Base-by-base conservation (phyloP, 345 rosid genomes). In the Sisymbrium irio region DNA sequence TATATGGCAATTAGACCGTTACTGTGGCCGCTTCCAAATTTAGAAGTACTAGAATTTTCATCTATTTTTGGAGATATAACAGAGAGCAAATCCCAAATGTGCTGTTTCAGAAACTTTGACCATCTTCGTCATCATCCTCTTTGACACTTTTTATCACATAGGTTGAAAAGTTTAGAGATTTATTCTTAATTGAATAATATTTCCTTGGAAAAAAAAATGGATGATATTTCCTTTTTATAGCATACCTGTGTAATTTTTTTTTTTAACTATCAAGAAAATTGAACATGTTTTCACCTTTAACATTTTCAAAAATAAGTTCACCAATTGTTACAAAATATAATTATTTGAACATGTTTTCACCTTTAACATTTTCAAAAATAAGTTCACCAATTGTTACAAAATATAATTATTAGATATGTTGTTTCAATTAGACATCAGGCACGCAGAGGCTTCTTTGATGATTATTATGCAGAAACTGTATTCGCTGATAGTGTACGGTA, bases 41-140 rank as follows among this genome's bases (percentile, higher is more conserved):
- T 72, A 54, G 77, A 63, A 41, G 27, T 72, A 42, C 36, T 42
- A 33, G 18, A 63, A 41, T 42, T 53, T 41, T 50, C 20, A 8
- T 40, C 62, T 62, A 62, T 62, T 9, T 72, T 54, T 54, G 46
- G 63, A 7, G 18, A 54, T 15, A 20, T 11, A 14, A 42, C 44
- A 72, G 70, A 63, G 12, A 53, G 46, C 9, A 62, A 41, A 20
- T 41, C 27, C 46, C 69, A 72, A 53, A 41, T 50, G 51, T 71
- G 25, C 63, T 54, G 64, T 72, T 63, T 20, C n/a, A 20, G 46
- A 62, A 41, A 63, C 28, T 40, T 72, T 72, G 69, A 72, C 56
- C 63, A 11, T 39, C n/a, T n/a, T n/a, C 15, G 17, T 17, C 3
- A 17, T 17, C 7, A 28, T 49, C 33, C 22, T 59, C 42, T 6